Evolutionary conservation across 2,329 filamentous ascomycete species (phyloP), one percentile per base, ranked within the genome.

Genomic region (Aspergillus unguis): DNA sequence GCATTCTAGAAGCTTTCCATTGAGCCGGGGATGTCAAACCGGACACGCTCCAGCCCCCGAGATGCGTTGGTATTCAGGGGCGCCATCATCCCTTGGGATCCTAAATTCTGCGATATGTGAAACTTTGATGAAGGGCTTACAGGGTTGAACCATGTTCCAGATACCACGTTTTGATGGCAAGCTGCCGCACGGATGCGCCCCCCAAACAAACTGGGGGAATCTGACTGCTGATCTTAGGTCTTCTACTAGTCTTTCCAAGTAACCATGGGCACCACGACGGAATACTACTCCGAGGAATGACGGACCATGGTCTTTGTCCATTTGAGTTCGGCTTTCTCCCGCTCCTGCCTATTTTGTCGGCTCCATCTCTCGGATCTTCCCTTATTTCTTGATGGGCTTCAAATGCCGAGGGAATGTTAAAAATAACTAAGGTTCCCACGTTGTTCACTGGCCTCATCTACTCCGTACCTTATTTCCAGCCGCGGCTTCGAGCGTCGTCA

Each of bases 401-500:
- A 38, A 38, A 35, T 42, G 29, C 46, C 46, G 46, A 42, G 37
- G 27, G 23, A 5, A 41, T 33, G 42, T 38, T 48, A 42, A 48
- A 48, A 48, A 48, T 48, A 48, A 31, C 46, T 44, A 32, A 44
- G 41, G 41, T 42, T 48, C 37, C 46, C 46, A 48, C 38, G 46
- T 48, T 48, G 31, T 31, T 40, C 33, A 28, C 36, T 36, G 44
- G 26, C 25, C 32, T 17, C 17, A 17, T 17, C 17, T 17, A 17
- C 17, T 17, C 17, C 17, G 17, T 48, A 42, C 38, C 46, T 42
- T 48, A 48, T 48, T 48, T 42, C 38, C 44, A 47, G 40, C 44
- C 46, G 32, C 32, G 45, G 37, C 36, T 29, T 42, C 5, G 26
- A 28, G 44, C 35, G 36, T 42, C 29, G 35, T 40, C 27, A n/a